Evolutionary conservation across 1,139 yeast genomes (phyloP).

Genomic region (Saccharomyces hybrid): DNA sequence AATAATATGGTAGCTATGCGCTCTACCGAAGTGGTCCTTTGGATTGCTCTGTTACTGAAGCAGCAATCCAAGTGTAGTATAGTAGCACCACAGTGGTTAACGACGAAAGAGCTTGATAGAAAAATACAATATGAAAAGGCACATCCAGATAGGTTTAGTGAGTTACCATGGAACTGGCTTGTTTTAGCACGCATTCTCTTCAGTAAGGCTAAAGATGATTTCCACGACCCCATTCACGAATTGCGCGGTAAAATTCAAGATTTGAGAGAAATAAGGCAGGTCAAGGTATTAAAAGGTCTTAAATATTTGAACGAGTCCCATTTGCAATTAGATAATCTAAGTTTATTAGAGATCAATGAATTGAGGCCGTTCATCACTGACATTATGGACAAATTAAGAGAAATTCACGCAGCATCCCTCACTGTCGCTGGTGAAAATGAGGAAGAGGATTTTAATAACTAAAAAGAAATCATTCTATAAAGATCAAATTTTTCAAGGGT

Average conservation of each 20-base stretch:
- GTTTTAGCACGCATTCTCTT: slow-evolving; percentile 67
- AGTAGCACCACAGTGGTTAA: slow-evolving; percentile 86
- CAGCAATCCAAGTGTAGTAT: slow-evolving; percentile 82
- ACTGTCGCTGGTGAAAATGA: slow-evolving; percentile 31
- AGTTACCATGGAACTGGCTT: slow-evolving; percentile 83
- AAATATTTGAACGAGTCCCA: slow-evolving; percentile 73
- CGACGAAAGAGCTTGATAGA: slow-evolving; percentile 45
- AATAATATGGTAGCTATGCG: slow-evolving; percentile 51
- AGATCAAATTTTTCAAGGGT: too few species aligned
- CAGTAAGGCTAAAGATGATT: slow-evolving; percentile 61
- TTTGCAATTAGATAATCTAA: slow-evolving; percentile 74
- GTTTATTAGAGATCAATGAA: slow-evolving; percentile 80
- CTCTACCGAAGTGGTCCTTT: slow-evolving; percentile 66
- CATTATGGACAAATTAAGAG: slow-evolving; percentile 71
- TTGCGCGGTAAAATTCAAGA: slow-evolving; percentile 67
- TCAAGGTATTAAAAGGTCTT: slow-evolving; percentile 76
- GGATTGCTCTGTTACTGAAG: slow-evolving; percentile 81
- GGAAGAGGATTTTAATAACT: slow-evolving; percentile 17
- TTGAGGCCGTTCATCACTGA: slow-evolving; percentile 70
- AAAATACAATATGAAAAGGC: slow-evolving; percentile 63
- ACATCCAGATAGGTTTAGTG: slow-evolving; percentile 53
- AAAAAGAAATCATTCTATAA: too few species aligned
- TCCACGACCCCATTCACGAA: slow-evolving; percentile 51
- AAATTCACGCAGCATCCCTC: slow-evolving; percentile 37
- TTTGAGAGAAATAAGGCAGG: slow-evolving; percentile 71